These are phyloP conservation scores for Paralagenidium karlingii DNA, from an alignment of 352 stramenopile genomes.

Conservation along the genomic window DNA sequence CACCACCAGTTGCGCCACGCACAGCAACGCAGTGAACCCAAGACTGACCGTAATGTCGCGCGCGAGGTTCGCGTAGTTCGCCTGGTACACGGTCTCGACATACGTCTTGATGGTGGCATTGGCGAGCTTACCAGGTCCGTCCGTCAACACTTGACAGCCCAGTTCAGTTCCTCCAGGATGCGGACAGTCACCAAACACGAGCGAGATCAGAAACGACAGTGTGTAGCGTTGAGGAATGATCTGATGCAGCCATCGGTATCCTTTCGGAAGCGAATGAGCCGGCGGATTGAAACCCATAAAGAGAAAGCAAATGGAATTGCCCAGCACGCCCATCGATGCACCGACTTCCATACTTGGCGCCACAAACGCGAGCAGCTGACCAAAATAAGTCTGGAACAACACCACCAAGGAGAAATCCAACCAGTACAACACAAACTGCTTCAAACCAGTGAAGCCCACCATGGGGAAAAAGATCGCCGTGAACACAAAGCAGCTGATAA, in stretches of 20 bases:
- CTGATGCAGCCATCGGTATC: constrained; percentile 43
- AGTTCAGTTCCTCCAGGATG: too few relatives aligned
- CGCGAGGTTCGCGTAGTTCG: constrained; percentile 15
- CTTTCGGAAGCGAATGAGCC: constrained; percentile 1
- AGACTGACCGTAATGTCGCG: constrained; percentile 17
- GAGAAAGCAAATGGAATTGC: constrained; percentile 22
- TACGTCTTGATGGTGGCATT: constrained; percentile 29
- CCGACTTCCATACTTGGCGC: constrained; percentile 22
- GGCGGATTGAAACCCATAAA: constrained; percentile 30
- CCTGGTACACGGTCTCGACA: constrained; percentile 20
- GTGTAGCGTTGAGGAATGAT: constrained; percentile 28
- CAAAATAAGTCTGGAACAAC: constrained; percentile 22
- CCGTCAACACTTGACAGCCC: constrained; percentile 13
- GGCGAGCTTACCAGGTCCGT: constrained; percentile 11
- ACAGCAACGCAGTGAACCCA: too few relatives aligned
- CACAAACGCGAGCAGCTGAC: constrained; percentile 17
- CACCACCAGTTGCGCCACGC: too few relatives aligned
- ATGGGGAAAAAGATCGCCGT: constrained; percentile 24
- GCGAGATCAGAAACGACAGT: constrained; percentile 19
- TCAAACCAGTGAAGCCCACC: constrained; percentile 22
- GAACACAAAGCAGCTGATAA: constrained; percentile 21
- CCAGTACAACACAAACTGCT: constrained; percentile 26
- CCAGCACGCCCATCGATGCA: constrained; percentile 15
- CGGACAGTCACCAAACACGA: constrained; percentile 22
- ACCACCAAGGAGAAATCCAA: constrained; percentile 20